Evolutionary conservation across 176 grass and related monocot genomes (phyloP).

Genomic region (Oryza glumipatula): DNA sequence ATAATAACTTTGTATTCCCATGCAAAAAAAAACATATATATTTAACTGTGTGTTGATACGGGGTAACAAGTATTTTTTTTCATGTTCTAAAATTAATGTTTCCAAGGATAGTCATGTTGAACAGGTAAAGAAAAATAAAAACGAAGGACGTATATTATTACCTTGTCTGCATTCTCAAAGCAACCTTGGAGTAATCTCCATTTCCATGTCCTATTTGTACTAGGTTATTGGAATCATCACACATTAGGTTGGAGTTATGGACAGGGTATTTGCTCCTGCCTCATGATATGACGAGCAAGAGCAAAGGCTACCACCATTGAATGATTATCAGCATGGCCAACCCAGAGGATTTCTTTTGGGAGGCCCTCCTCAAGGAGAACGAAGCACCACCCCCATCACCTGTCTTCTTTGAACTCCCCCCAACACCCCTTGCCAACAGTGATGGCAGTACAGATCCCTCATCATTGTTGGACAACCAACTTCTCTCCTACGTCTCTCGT

Average conservation of each 20-base stretch:
- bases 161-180: not conserved
- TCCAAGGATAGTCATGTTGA: too few species aligned
- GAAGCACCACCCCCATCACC: not conserved
- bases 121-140: too few species aligned
- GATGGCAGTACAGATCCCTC: not conserved
- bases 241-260: not conserved
- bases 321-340: slow-evolving; percentile 3
- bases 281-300: not conserved
- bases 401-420: slow-evolving; percentile 22
- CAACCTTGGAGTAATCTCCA: slow-evolving; percentile 2
- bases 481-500: slow-evolving; percentile 33
- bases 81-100: too few species aligned
- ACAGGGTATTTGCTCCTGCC: not conserved
- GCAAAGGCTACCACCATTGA: not conserved
- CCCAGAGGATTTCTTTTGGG: slow-evolving; percentile 8
- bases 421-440: not conserved
- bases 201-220: not conserved
- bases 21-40: too few species aligned
- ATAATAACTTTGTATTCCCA: too few species aligned
- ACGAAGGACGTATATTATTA: not conserved
- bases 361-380: not conserved
- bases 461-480: not conserved
- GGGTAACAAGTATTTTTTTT: too few species aligned
- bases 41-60: too few species aligned
- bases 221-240: not conserved